Evolutionary conservation across 108 stramenopile species (phyloP), one percentile per base, ranked within the genome.

Genomic region (Licmophora abbreviata): DNA sequence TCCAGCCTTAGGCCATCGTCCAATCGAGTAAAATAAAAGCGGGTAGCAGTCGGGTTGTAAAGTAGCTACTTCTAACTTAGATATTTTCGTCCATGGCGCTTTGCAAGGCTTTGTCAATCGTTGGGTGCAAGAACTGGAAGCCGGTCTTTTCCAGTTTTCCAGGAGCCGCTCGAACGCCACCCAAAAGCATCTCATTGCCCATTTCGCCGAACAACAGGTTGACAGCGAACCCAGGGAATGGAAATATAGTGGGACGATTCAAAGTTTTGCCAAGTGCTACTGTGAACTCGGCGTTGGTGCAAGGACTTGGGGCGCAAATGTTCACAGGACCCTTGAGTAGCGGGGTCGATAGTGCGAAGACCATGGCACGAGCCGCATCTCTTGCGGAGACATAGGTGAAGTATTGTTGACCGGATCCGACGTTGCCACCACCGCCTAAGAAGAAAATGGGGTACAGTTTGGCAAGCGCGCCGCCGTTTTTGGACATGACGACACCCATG

Each of bases 161-260:
- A 8, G 79, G 79, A 15, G 46, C 26, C 7, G 64, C 71, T 22
- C 47, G 28, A 2, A 59, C 58, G 18, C 79, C 79, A 15, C 74
- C 74, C 23, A 88, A 55, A n/a, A 88, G 52, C 41, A 78, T 58
- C 51, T 88, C 86, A 38, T 82, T 71, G 28, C 81, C 86, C 86
- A 88, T 88, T 63, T 88, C 75, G 9, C 86, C 86, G 52, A 88
- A 83, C 32, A 81, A n/a, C 4, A 68, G 30, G 5, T 50, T 47
- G 10, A 78, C 81, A 3, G 67, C 86, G 26, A 73, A 72, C 37
- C 32, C 55, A 3, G 86, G 86, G 24, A 88, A 43, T 1, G 86
- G 86, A 0, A 88, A 14, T 8, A 88, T 25, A 12, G 78, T 69
- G 8, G 86, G 86, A 36, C 86, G 68, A 12, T 22, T 49, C 29